Percentiles rank a stretch among this genome's conserved stretches.
These are phyloP conservation scores for Mycena alexandri DNA, from an alignment of 768 basidiomycete species.

Conservation along the genomic window DNA sequence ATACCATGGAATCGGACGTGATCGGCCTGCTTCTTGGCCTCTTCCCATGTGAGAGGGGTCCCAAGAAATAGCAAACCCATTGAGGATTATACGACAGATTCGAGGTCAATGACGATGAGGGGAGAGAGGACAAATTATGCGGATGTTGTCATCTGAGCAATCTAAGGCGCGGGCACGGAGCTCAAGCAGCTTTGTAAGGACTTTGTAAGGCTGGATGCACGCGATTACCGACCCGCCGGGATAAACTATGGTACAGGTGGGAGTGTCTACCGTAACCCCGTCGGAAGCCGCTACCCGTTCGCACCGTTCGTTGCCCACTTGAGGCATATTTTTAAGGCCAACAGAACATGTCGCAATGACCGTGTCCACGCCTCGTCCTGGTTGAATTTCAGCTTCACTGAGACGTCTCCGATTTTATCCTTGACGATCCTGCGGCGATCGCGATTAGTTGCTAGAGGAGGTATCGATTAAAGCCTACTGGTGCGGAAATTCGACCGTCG, in stretches of 20 bases:
- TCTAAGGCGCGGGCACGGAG: not conserved
- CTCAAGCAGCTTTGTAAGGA: not conserved
- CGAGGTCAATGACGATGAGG: not conserved
- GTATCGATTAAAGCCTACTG: slow-evolving; percentile 68
- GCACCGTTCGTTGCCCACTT: slow-evolving; percentile 88
- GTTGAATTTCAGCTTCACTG: slow-evolving; percentile 93
- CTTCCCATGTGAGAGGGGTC: slow-evolving; percentile 92
- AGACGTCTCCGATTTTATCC: slow-evolving; percentile 96
- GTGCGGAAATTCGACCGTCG: slow-evolving; percentile 83
- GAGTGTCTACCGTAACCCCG: not conserved
- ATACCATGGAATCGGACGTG: slow-evolving; percentile 95
- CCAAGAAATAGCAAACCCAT: slow-evolving; percentile 97
- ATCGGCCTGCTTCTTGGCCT: slow-evolving; percentile 87
- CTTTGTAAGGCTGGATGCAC: slow-evolving; percentile 1
- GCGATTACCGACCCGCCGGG: too few species aligned
- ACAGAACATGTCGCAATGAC: slow-evolving; percentile 89
- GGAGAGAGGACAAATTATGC: slow-evolving; percentile 5
- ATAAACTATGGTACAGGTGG: too few species aligned
- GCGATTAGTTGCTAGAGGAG: slow-evolving; percentile 24
- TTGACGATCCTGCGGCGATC: slow-evolving; percentile 77
- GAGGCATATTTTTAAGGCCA: slow-evolving; percentile 88
- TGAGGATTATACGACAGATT: slow-evolving; percentile 10
- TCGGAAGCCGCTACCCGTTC: slow-evolving; percentile 59
- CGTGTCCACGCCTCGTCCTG: slow-evolving; percentile 98
- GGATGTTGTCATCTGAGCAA: slow-evolving; percentile 24